Base-by-base conservation (phyloP, 2,329 filamentous ascomycete genomes). In the Fusarium poae region DNA sequence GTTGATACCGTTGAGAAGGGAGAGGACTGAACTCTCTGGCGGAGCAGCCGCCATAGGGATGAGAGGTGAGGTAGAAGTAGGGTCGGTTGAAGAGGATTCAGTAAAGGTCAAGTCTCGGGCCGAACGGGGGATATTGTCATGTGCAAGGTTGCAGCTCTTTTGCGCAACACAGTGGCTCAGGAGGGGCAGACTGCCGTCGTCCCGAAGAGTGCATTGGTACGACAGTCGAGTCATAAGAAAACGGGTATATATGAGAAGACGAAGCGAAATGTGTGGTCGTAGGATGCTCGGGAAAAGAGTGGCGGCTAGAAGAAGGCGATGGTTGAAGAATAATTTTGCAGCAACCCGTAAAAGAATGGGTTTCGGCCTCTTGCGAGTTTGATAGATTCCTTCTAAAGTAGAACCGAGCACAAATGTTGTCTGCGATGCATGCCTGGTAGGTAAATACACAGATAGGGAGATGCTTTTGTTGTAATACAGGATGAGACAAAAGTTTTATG, bases 141-240 rank as follows among this genome's bases (percentile, higher is more conserved):
- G 70, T 72, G 68, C 68, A 62, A 72, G 64, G 71, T 72, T 75
- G 58, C 63, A 72, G 63, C 42, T 70, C 63, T 74, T 71, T 68
- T 72, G 72, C 68, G 64, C 62, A 49, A 75, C 70, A 58, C 64
- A 67, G 60, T 72, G 65, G 65, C 68, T 70, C 54, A 72, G 46
- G 56, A 66, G 63, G 58, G 71, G 50, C 25, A 70, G 58, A 60
- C 56, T 70, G 64, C 68, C 65, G 70, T 73, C 65, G 39, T 75
- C 72, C 70, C 72, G 70, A 67, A 73, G 44, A 43, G 71, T 72
- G 58, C 71, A 72, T 72, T 73, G 72, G 72, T 75, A 74, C 70
- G 70, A 75, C 71, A 59, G 59, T 51, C 65, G 63, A 71, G 71
- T 71, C 73, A 75, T 75, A 57, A 42, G 50, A 43, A 53, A 46